Conservation (phyloP, 495 filamentous ascomycete genomes). For the Tuber calosporum region DNA sequence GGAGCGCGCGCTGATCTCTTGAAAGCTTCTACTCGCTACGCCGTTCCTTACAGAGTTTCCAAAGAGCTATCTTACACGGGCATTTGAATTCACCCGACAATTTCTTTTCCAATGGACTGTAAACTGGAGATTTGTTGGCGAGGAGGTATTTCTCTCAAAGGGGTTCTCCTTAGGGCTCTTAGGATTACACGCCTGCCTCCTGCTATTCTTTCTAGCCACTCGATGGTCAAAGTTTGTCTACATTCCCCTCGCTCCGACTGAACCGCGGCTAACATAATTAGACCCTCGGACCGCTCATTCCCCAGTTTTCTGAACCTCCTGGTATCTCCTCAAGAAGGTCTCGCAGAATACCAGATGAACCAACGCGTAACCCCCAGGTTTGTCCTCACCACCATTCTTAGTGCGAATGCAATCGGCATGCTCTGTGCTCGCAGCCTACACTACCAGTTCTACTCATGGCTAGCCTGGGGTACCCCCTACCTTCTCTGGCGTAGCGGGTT, state of each 20-base stretch:
- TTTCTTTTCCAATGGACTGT: conserved; percentile 98
- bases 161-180: conserved; percentile 64
- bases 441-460: conserved; percentile 94
- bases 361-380: conserved; percentile 62
- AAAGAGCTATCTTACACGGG: conserved; percentile 63
- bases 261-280: conserved; percentile 4
- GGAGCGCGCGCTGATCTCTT: conserved; percentile 37
- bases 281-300: conserved; percentile 45
- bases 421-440: conserved; percentile 86
- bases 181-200: conserved; percentile 57
- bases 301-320: conserved; percentile 38
- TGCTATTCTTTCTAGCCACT: conserved; percentile 55
- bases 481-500: conserved; percentile 75
- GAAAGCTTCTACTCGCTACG: conserved; percentile 53
- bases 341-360: conserved; percentile 52
- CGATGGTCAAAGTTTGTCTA: conserved; percentile 47
- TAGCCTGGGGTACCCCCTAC: conserved; percentile 86
- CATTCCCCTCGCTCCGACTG: neutral
- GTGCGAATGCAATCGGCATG: conserved; percentile 74
- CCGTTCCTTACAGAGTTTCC: conserved; percentile 67
- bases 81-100: conserved; percentile 80
- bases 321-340: conserved; percentile 43
- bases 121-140: conserved; percentile 89
- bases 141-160: conserved; percentile 70
- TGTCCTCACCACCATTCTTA: conserved; percentile 69